These are phyloP conservation scores for Yarrowia sp. DNA, from an alignment of 805 yeast genomes.

Conservation along the genomic window DNA sequence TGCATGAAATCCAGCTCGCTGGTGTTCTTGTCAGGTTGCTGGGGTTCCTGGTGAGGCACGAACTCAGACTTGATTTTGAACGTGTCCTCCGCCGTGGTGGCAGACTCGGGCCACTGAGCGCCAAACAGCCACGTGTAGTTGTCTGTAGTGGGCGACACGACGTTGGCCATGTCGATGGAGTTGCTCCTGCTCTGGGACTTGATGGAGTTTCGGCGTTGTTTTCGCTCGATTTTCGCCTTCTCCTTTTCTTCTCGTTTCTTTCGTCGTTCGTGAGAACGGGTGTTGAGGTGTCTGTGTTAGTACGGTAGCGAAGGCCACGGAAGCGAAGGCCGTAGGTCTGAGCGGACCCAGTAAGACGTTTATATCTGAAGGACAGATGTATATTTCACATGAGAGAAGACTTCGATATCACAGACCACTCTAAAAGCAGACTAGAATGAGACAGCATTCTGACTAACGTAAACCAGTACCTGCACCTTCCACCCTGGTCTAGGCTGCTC, in stretches of 20 bases:
- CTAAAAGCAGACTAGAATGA: too few species aligned
- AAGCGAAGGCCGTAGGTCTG: too few species aligned
- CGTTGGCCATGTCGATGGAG: conserved; percentile 16
- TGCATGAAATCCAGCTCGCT: conserved; percentile 35
- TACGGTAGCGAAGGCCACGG: too few species aligned
- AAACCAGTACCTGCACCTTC: too few species aligned
- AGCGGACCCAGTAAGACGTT: too few species aligned
- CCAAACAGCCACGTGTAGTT: conserved; percentile 38
- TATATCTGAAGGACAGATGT: too few species aligned
- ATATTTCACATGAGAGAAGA: too few species aligned
- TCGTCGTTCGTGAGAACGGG: conserved; percentile 32
- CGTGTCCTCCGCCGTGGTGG: conserved; percentile 26
- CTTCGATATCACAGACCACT: too few species aligned
- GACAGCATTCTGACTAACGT: too few species aligned
- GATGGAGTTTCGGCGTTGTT: conserved; percentile 36
- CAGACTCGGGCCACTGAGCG: conserved; percentile 32
- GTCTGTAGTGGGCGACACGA: conserved; percentile 34
- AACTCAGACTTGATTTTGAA: conserved; percentile 35
- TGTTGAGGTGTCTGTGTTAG: conserved; percentile 28
- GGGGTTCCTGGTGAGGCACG: conserved; percentile 12
- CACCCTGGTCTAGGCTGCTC: too few species aligned
- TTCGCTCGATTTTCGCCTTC: conserved; percentile 11
- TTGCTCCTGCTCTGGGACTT: conserved; percentile 25
- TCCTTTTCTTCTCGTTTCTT: conserved; percentile 34
- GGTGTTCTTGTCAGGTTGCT: conserved; percentile 16